Percentiles rank a stretch among this genome's conserved stretches.
These are phyloP conservation scores for Raphanus sativus DNA, from an alignment of 345 rosid species.

Conservation along the genomic window DNA sequence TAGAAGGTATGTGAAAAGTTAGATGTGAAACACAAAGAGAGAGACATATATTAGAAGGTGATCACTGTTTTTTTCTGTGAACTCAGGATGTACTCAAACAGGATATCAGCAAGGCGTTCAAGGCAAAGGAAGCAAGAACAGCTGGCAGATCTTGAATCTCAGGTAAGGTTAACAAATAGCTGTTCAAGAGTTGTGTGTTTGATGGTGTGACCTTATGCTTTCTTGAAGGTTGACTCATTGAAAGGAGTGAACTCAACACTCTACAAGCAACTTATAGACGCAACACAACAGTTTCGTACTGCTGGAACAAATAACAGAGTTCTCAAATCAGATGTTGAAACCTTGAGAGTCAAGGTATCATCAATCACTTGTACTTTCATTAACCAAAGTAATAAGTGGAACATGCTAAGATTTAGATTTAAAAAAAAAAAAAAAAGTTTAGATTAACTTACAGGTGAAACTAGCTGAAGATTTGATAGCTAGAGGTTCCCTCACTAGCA, in stretches of 20 bases:
- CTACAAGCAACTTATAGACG: constrained; percentile 54
- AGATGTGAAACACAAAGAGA: background rate
- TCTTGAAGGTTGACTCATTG: constrained; percentile 55
- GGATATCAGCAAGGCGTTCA: constrained; percentile 80
- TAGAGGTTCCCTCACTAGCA: constrained; percentile 54
- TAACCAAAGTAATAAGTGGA: background rate
- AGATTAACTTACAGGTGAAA: constrained; percentile 56
- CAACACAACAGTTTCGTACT: constrained; percentile 49
- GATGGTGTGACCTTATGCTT: constrained; percentile 18
- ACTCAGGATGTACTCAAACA: constrained; percentile 67
- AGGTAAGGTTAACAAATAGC: constrained; percentile 40
- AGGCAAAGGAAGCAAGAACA: constrained; percentile 75
- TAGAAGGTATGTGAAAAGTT: constrained; percentile 47
- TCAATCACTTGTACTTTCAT: background rate
- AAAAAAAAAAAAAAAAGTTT: too few species aligned
- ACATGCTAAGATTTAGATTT: too few species aligned
- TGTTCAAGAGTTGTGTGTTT: constrained; percentile 15
- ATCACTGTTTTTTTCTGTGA: background rate
- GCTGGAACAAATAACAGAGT: constrained; percentile 68
- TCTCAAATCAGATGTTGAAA: constrained; percentile 75
- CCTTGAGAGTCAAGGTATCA: constrained; percentile 68
- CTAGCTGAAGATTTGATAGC: constrained; percentile 71
- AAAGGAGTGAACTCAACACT: constrained; percentile 56
- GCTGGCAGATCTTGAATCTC: constrained; percentile 57
- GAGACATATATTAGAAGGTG: too few species aligned